phyloP scores from a whole-genome alignment of 208 protist genomes.

The Trypanosoma rangeli region DNA sequence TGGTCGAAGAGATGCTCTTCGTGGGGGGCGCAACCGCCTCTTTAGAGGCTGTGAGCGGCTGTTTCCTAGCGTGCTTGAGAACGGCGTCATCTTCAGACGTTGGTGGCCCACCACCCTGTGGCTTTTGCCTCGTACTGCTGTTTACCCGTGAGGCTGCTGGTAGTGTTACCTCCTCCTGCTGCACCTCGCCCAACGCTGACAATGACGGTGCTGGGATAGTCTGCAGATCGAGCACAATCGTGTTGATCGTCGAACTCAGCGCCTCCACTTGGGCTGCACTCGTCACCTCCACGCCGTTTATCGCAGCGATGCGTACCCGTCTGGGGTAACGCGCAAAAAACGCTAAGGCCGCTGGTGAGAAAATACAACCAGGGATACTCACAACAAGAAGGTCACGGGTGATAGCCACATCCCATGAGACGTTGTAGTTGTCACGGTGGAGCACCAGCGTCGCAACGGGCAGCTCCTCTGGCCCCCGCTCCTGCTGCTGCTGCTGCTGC shows the following conservation, averaged over 20 bases:
- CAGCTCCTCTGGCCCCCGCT: background rate
- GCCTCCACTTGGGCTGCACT: constrained; percentile 14
- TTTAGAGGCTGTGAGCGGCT: background rate
- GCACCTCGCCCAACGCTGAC: background rate
- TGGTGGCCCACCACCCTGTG: background rate
- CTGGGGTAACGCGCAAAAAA: constrained; percentile 16
- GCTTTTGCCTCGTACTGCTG: background rate
- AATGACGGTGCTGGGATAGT: background rate
- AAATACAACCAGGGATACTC: constrained; percentile 7
- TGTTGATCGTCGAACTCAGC: constrained; percentile 16
- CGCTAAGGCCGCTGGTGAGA: constrained; percentile 2
- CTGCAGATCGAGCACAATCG: constrained; percentile 23
- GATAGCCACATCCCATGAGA: constrained; percentile 24
- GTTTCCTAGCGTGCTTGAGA: background rate
- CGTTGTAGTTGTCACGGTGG: constrained; percentile 3
- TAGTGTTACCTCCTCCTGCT: background rate
- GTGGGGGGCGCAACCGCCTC: background rate
- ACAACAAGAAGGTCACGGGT: constrained; percentile 13
- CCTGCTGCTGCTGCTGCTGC: background rate
- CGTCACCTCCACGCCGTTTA: constrained; percentile 28
- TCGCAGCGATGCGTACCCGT: constrained; percentile 17
- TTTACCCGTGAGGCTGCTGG: background rate
- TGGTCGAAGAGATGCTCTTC: background rate
- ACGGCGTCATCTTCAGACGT: background rate
- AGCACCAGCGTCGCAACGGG: constrained; percentile 23